These are phyloP conservation scores for Castanopsis chinensis DNA, from an alignment of 306 rosid genomes.

Conservation along the genomic window DNA sequence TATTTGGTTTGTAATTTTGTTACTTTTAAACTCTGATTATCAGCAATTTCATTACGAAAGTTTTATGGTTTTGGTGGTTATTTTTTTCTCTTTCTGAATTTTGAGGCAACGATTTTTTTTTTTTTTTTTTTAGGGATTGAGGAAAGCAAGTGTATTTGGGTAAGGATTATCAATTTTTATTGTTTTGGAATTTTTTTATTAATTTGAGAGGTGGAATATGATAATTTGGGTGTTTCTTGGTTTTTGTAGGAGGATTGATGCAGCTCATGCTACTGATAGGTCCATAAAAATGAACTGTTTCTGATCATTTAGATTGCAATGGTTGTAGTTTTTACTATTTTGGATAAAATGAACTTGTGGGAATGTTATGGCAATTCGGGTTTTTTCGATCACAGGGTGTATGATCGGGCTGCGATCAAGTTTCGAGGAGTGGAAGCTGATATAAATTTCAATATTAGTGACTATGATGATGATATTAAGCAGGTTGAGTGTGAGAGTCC, in stretches of 20 bases:
- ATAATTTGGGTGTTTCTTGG: background rate
- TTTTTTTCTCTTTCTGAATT: background rate
- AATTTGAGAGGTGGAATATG: background rate
- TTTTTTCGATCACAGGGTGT: conserved; percentile 48
- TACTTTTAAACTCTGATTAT: background rate
- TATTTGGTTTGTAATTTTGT: conserved; percentile 43
- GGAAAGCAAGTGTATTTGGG: conserved; percentile 95
- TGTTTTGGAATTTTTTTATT: background rate
- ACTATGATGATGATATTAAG: conserved; percentile 79
- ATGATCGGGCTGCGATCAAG: conserved; percentile 93
- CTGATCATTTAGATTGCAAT: background rate
- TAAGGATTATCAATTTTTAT: conserved; percentile 25
- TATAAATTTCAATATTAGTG: conserved; percentile 73
- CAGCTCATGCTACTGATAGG: conserved; percentile 91
- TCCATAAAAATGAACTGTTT: conserved; percentile 1
- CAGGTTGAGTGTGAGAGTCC: conserved; percentile 39
- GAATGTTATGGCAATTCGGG: background rate
- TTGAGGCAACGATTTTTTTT: background rate
- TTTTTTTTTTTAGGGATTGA: conserved; percentile 61
- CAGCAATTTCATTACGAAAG: background rate
- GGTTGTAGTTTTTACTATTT: background rate
- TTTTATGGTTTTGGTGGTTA: background rate
- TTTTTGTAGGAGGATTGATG: conserved; percentile 73
- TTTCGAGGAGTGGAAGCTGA: conserved; percentile 87
- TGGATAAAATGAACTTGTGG: background rate